phyloP scores from a whole-genome alignment of 2,329 filamentous ascomycete species.

The Coniochaeta hoffmannii region DNA sequence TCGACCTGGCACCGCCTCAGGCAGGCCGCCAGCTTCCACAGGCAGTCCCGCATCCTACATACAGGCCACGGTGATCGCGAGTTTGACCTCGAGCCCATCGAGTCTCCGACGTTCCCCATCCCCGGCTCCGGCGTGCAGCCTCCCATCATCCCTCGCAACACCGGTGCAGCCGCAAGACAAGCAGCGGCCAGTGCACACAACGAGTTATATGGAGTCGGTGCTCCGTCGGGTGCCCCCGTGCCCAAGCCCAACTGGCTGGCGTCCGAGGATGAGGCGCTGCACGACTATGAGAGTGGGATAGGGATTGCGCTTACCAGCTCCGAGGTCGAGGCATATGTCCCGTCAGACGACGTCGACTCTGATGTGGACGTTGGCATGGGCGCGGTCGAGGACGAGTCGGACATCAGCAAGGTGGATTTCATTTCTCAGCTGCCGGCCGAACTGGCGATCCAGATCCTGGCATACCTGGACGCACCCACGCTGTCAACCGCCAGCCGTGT shows the following conservation, averaged over 20 bases:
- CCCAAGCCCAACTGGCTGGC: constrained; percentile 36
- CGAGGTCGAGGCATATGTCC: constrained; percentile 23
- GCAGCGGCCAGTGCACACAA: constrained; percentile 52
- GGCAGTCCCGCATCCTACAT: constrained; percentile 38
- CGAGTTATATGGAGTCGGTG: constrained; percentile 26
- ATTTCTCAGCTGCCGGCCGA: constrained; percentile 47
- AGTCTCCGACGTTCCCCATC: constrained; percentile 32
- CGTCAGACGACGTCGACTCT: constrained; percentile 25
- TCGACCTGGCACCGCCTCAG: constrained; percentile 44
- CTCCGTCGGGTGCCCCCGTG: constrained; percentile 17
- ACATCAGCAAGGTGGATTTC: constrained; percentile 51
- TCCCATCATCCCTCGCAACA: constrained; percentile 52
- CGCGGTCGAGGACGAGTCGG: constrained; percentile 22
- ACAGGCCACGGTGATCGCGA: constrained; percentile 27
- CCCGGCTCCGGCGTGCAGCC: constrained; percentile 46
- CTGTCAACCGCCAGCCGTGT: constrained; percentile 43
- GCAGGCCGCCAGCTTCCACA: constrained; percentile 41
- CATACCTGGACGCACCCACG: constrained; percentile 45
- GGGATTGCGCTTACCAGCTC: constrained; percentile 47
- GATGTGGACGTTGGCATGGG: constrained; percentile 24
- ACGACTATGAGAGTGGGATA: constrained; percentile 57
- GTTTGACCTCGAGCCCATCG: constrained; percentile 24
- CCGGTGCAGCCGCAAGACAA: constrained; percentile 54
- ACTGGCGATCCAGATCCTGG: constrained; percentile 51
- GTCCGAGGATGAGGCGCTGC: constrained; percentile 37